Base-by-base conservation (phyloP, 23 red algal genomes). In the Pyropia haitanensis region DNA sequence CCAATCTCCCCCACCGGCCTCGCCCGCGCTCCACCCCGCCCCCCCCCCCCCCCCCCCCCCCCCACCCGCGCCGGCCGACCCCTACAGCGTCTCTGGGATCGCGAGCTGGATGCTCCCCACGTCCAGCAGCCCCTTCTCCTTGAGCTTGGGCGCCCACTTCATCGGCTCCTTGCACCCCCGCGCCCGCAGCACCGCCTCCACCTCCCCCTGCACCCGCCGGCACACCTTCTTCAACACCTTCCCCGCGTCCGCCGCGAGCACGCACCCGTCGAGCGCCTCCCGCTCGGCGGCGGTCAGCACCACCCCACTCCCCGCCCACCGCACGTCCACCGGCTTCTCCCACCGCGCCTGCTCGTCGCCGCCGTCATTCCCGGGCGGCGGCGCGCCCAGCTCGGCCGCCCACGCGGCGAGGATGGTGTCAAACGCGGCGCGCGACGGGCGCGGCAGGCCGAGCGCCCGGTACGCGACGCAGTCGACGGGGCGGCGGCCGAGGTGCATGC, bases 221-320 rank as follows among this genome's bases (percentile, higher is more conserved):
- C 64, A 67, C 31, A 67, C 53, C 64, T 67, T 49, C 64, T 67
- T 67, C 64, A 67, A 31, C 27, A 67, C 14, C 53, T 67, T 67
- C 5, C 8, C 1, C 64, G 10, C 22, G 64, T 67, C 28, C 21
- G 50, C 53, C 53, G 25, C 64, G 2, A 53, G 49, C 14, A 52
- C 28, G 27, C 53, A 23, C 27, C 33, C 2, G 19, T 53, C 20
- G 2, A 16, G 28, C 10, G 50, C 23, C 53, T 67, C 14, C 53
- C 33, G 49, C 53, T 67, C 64, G 50, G 21, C 28, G 39, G 39
- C 39, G 7, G 39, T 46, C 39, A 46, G 10, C 5, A 9, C 2
- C 39, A 46, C 39, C 39, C 39, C 39, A 13, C 39, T 46, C 5
- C 39, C 39, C 13, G 39, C 7, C 39, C 39, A 46, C 13, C 39